Evolutionary conservation across 371 early-diverging fungal species (phyloP), one percentile per base, ranked within the genome.

Genomic region (Dentiscutata heterogama): DNA sequence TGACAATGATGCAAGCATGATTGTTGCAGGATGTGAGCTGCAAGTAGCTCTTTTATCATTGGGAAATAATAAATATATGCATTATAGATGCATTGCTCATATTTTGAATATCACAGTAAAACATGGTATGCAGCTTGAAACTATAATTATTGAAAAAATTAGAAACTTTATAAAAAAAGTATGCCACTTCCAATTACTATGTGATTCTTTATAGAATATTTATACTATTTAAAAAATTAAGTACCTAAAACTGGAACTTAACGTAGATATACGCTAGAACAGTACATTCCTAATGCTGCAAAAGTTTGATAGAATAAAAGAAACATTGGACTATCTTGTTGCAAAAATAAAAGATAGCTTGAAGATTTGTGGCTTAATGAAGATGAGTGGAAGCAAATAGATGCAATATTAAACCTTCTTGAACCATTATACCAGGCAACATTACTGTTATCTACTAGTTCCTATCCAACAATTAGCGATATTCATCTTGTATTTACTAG

Each of bases 131-230:
- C 4, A 60, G 60, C 42, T 76, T 20, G 18, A 60, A 60, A 42
- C 39, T 8, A 22, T 8, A 39, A 42, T 76, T 61, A 76, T 76
- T 61, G 53, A 76, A 7, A 76, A 76, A 39, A 31, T 76, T 3
- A 60, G 61, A 60, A n/a, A 6, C 4, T 76, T 60, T 76, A 61
- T 76, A 42, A 76, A 56, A 3, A 76, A 76, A 76, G 42, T 76
- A 31, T 16, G 22, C 11, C 5, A 72, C 22, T 72, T 54, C 13
- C 10, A 10, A 51, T n/a, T n/a, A 25, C 25, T 72, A n/a, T 72
- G 53, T 54, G 54, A 72, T 72, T 2, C 16, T 18, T 25, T 72
- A 25, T 25, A 25, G 14, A 53, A 16, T 72, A 25, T 25, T 72
- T 72, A 25, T 54, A 50, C 7, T n/a, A 18, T 53, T 25, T 53